Percentiles rank a stretch among this genome's conserved stretches.
These are phyloP conservation scores for Remersonia thermophila DNA, from an alignment of 2,329 filamentous ascomycete genomes.

Conservation along the genomic window DNA sequence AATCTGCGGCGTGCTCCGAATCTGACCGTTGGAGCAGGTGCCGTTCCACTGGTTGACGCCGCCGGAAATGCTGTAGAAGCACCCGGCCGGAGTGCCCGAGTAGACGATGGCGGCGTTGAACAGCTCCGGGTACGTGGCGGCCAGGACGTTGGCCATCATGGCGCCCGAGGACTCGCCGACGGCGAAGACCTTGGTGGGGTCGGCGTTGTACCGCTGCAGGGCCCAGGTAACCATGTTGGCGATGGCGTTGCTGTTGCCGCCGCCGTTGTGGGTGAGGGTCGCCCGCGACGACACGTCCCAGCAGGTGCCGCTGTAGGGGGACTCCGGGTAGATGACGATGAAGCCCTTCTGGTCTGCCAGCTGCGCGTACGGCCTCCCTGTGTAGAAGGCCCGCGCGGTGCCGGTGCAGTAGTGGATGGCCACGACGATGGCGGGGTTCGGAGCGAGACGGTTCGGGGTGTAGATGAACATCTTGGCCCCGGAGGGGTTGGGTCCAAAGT, in stretches of 20 bases:
- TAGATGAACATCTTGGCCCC: constrained; percentile 34
- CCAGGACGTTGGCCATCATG: constrained; percentile 41
- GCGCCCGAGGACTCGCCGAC: constrained; percentile 37
- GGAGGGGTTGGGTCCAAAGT: constrained; percentile 30
- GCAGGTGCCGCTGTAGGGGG: constrained; percentile 32
- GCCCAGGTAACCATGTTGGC: constrained; percentile 42
- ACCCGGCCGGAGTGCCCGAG: constrained; percentile 32
- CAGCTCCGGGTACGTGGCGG: constrained; percentile 34
- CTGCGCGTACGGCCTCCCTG: constrained; percentile 36
- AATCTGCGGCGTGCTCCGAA: constrained; percentile 27
- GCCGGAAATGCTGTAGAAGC: constrained; percentile 29
- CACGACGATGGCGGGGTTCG: constrained; percentile 37
- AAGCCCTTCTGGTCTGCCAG: constrained; percentile 43
- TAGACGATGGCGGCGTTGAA: constrained; percentile 33
- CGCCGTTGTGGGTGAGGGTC: constrained; percentile 37
- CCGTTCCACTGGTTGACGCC: constrained; percentile 34
- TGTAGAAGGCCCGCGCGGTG: constrained; percentile 38
- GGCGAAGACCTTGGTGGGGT: constrained; percentile 38
- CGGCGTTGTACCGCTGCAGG: constrained; percentile 34
- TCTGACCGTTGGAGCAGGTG: constrained; percentile 35
- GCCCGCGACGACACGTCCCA: constrained; percentile 47
- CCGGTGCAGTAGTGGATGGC: constrained; percentile 46
- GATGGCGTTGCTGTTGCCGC: constrained; percentile 38
- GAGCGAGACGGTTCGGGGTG: constrained; percentile 24
- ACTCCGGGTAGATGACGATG: constrained; percentile 38